Evolutionary conservation across 768 basidiomycete species (phyloP).

Genomic region (Terana coerulea): DNA sequence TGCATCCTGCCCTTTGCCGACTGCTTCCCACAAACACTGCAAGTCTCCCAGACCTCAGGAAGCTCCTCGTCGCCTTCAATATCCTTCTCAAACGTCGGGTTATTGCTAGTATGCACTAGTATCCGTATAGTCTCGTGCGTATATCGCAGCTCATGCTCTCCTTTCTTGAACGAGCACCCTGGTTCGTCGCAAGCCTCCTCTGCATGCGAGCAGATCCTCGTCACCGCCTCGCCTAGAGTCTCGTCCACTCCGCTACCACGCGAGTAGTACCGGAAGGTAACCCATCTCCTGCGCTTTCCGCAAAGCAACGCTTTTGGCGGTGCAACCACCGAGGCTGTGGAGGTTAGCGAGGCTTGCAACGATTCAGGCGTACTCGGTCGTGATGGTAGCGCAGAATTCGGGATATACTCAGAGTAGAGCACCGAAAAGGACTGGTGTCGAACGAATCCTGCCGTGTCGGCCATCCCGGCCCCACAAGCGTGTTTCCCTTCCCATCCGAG

Average conservation of each 20-base stretch:
- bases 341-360: conserved; percentile 13
- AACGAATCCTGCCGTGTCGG: conserved; percentile 48
- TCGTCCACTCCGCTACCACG: conserved; percentile 25
- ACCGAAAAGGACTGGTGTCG: conserved; percentile 55
- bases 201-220: conserved; percentile 28
- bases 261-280: conserved; percentile 47
- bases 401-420: conserved; percentile 41
- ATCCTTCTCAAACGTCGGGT: conserved; percentile 11
- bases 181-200: conserved; percentile 34
- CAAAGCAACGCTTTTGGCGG: conserved; percentile 32
- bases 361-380: conserved; percentile 16
- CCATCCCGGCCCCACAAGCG: conserved; percentile 38
- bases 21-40: conserved; percentile 25
- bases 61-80: conserved; percentile 10
- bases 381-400: conserved; percentile 7
- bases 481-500: conserved; percentile 58
- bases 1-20: conserved; percentile 23
- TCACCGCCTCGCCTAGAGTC: conserved; percentile 42
- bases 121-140: conserved; percentile 33
- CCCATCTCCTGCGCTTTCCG: conserved; percentile 37
- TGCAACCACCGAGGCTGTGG: conserved; percentile 4
- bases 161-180: conserved; percentile 33
- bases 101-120: conserved; percentile 16
- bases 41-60: conserved; percentile 27
- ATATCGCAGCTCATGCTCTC: conserved; percentile 44